Conservation (phyloP, 345 rosid genomes). For the Brassica napus region DNA sequence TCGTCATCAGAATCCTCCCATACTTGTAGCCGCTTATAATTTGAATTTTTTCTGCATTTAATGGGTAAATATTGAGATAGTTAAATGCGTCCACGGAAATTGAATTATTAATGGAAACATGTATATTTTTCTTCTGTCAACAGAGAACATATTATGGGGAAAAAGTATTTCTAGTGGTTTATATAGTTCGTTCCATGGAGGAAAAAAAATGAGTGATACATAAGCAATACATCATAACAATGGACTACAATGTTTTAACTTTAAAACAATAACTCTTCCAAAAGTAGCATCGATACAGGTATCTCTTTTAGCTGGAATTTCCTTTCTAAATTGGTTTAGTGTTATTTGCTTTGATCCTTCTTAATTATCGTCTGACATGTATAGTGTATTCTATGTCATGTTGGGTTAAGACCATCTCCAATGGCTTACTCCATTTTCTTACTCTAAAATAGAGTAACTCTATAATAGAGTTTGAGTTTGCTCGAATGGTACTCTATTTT, state of each 20-base stretch:
- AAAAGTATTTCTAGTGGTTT: conserved; percentile 18
- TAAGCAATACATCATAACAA: neutral
- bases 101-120: neutral
- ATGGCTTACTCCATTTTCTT: too few species aligned
- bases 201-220: neutral
- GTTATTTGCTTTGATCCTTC: neutral
- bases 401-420: too few species aligned
- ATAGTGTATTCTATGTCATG: neutral
- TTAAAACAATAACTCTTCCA: neutral
- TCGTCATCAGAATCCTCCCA: conserved; percentile 1
- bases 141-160: neutral
- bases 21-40: conserved; percentile 37
- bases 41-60: neutral
- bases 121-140: neutral
- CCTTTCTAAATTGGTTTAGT: neutral
- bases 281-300: too few species aligned
- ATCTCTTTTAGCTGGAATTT: too few species aligned
- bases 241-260: neutral
- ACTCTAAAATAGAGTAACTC: too few species aligned
- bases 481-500: too few species aligned
- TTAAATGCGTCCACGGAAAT: conserved; percentile 30
- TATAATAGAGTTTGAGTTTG: too few species aligned
- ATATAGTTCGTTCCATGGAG: neutral
- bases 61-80: neutral
- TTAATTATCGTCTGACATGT: neutral